Percentiles rank a stretch among this genome's conserved stretches.
Evolutionary conservation across 495 filamentous ascomycete species (phyloP).

Genomic region (Penicillium diatomitis): DNA sequence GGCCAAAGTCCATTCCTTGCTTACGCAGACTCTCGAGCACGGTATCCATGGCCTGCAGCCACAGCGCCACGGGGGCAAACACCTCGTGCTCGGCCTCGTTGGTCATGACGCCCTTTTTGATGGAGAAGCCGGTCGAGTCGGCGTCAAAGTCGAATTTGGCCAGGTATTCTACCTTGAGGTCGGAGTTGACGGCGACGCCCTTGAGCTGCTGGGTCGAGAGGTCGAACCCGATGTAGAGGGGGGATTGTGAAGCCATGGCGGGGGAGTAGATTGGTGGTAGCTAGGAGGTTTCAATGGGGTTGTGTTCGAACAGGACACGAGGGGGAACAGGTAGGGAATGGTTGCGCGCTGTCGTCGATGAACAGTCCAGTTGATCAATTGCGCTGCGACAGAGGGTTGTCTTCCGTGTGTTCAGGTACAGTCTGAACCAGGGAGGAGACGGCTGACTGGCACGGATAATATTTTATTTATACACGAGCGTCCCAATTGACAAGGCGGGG

Average conservation of each 20-base stretch:
- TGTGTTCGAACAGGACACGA: not conserved
- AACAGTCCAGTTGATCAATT: too few relatives aligned
- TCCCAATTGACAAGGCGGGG: too few relatives aligned
- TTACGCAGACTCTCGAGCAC: conserved; percentile 65
- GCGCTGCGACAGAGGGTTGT: too few relatives aligned
- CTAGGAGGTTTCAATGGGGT: not conserved
- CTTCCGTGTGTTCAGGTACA: too few relatives aligned
- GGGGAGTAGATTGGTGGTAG: not conserved
- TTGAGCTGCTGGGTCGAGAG: conserved; percentile 96
- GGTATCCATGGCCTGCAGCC: conserved; percentile 84
- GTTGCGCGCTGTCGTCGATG: too few relatives aligned
- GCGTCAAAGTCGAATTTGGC: conserved; percentile 59
- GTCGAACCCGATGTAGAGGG: conserved; percentile 87
- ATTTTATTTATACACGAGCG: too few relatives aligned
- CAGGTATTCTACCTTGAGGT: conserved; percentile 34
- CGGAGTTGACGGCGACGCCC: conserved; percentile 75
- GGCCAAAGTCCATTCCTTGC: conserved; percentile 64
- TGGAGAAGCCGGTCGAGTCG: conserved; percentile 63
- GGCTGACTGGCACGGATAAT: too few relatives aligned
- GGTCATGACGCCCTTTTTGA: conserved; percentile 78
- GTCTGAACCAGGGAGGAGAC: too few relatives aligned
- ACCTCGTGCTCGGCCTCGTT: conserved; percentile 79
- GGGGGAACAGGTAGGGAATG: too few relatives aligned
- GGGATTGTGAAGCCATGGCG: conserved; percentile 33
- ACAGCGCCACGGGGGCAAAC: conserved; percentile 86